phyloP scores from a whole-genome alignment of 306 rosid genomes.

The Prinsepia uniflora region DNA sequence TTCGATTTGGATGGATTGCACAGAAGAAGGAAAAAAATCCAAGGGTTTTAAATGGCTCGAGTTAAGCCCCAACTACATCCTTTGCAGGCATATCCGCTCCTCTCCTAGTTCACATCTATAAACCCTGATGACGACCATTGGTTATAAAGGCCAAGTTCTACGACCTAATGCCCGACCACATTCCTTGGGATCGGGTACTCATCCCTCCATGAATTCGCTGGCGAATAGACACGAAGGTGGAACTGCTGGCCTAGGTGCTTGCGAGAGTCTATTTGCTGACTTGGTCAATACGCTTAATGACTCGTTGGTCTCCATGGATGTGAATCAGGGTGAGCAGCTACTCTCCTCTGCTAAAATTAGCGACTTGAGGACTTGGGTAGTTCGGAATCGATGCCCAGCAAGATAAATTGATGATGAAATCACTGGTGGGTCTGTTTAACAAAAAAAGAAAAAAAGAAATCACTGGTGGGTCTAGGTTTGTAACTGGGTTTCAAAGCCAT shows the following conservation, averaged over 20 bases:
- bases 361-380: no score
- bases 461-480: no score
- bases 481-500: no score
- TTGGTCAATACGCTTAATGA: no score
- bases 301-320: no score
- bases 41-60: slow-evolving; percentile 14
- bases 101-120: not conserved
- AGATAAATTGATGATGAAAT: no score
- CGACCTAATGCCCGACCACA: slow-evolving; percentile 66
- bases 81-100: not conserved
- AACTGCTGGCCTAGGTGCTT: slow-evolving; percentile 80
- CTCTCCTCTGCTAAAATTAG: no score
- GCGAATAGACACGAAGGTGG: slow-evolving; percentile 66
- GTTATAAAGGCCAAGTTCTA: slow-evolving; percentile 22
- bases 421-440: no score
- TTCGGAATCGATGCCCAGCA: no score
- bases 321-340: no score
- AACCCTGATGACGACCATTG: slow-evolving; percentile 13
- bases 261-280: no score
- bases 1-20: slow-evolving; percentile 18
- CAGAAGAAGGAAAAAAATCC: not conserved
- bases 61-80: slow-evolving; percentile 24
- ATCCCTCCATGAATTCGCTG: slow-evolving; percentile 79
- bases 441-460: no score
- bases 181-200: slow-evolving; percentile 76